Evolutionary conservation across 257 asterid species (phyloP), one percentile per base, ranked within the genome.

Genomic region (Fraxinus anomala): DNA sequence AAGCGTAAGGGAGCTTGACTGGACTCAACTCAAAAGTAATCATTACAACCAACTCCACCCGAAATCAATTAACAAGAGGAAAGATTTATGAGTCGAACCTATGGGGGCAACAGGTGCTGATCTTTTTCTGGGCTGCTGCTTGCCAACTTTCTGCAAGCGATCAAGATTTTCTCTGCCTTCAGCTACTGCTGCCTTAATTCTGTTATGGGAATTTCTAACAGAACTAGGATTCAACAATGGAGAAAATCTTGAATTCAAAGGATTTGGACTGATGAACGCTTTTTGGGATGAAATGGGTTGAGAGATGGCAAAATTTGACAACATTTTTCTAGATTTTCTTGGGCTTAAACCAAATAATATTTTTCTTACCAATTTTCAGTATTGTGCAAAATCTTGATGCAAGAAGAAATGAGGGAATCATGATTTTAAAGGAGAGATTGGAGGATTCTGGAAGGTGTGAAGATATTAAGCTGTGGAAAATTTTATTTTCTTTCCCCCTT

Each of bases 141-240:
- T 80, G 72, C 40, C 82, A n/a, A 76, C 76, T 70, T 86, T 88
- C 34, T 90, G 92, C 77, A 89, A 80, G 44, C 82, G 88, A 66
- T 88, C 93, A 23, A 89, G 89, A 81, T 77, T 77, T 30, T 75
- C 85, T 65, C 87, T 75, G 61, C 86, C 88, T 30, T 84, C 88
- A 21, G 40, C 73, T 14, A 84, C 88, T 80, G 72, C 26, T 75
- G 90, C 80, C 69, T 73, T 85, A 49, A 83, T 78, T 24, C 40
- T 56, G 1, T 31, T 54, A 28, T 74, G 23, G 54, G 67, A 2
- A 56, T 34, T 70, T 77, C 76, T 69, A 34, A 65, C 16, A 23
- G 78, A 70, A 54, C 73, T n/a, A 17, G 76, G 84, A 12, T n/a
- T 47, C 44, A n/a, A 44, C 33, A 11, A 47, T 11, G 37, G 66